phyloP scores from a whole-genome alignment of 2,329 filamentous ascomycete species.

The Talaromyces atroroseus region DNA sequence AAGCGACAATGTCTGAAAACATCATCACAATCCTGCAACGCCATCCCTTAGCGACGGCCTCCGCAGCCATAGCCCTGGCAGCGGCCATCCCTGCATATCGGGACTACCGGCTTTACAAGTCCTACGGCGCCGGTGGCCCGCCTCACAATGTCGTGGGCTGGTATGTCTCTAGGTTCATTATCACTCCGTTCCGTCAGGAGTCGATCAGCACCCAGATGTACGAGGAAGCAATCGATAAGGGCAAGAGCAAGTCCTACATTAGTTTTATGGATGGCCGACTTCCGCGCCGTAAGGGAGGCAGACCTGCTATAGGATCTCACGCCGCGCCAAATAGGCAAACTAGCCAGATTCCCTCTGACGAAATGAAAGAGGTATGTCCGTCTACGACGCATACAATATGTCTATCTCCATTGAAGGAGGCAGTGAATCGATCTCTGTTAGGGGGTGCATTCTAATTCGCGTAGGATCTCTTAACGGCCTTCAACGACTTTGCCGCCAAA shows the following conservation, averaged over 20 bases:
- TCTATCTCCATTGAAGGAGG: background rate
- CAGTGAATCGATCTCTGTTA: background rate
- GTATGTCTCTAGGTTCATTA: slow-evolving; percentile 22
- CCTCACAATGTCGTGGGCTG: slow-evolving; percentile 35
- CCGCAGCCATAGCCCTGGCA: background rate
- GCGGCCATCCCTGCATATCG: slow-evolving; percentile 17
- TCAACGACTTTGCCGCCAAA: slow-evolving; percentile 19
- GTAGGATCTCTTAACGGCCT: slow-evolving; percentile 23
- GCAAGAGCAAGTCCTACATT: slow-evolving; percentile 12
- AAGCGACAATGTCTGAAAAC: background rate
- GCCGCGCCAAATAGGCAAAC: slow-evolving; percentile 27
- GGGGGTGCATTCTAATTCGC: background rate
- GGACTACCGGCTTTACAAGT: slow-evolving; percentile 32
- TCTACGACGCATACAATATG: background rate
- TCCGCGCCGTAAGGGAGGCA: slow-evolving; percentile 12
- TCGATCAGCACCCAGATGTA: slow-evolving; percentile 26
- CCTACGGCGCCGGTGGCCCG: slow-evolving; percentile 32
- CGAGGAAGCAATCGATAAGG: slow-evolving; percentile 17
- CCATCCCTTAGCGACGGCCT: background rate
- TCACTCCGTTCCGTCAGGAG: slow-evolving; percentile 23
- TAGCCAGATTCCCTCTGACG: slow-evolving; percentile 20
- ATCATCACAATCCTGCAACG: background rate
- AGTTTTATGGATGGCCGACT: slow-evolving; percentile 18
- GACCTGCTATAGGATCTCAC: slow-evolving; percentile 25
- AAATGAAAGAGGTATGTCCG: slow-evolving; percentile 22